Conservation (phyloP, 768 basidiomycete genomes). For the Boletus rex-veris region DNA sequence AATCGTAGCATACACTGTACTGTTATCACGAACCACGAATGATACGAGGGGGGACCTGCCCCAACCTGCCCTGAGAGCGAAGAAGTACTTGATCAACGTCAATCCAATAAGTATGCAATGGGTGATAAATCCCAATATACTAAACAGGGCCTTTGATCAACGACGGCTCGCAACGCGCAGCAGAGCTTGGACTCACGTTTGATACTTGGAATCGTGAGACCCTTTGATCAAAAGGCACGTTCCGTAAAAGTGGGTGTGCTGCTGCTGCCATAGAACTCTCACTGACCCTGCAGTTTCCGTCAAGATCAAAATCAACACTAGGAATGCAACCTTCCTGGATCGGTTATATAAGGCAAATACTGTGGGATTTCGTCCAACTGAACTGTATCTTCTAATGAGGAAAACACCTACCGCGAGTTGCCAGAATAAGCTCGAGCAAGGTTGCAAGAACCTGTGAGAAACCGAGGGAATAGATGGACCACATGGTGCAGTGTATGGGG, state of each 20-base stretch:
- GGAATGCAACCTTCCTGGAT: conserved; percentile 9
- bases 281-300: neutral
- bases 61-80: conserved; percentile 13
- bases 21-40: conserved; percentile 17
- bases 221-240: conserved; percentile 8
- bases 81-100: conserved; percentile 20
- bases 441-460: conserved; percentile 8
- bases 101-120: conserved; percentile 16
- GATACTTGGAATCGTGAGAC: neutral
- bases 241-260: neutral
- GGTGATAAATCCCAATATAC: conserved; percentile 10
- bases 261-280: neutral
- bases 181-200: conserved; percentile 6
- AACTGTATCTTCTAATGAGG: neutral
- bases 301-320: conserved; percentile 4
- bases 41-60: conserved; percentile 19
- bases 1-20: conserved; percentile 5
- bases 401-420: conserved; percentile 6
- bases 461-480: conserved; percentile 3
- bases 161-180: neutral
- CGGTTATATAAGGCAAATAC: conserved; percentile 21
- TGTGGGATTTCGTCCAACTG: neutral
- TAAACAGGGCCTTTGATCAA: neutral
- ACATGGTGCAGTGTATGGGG: conserved; percentile 3
- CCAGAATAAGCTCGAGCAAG: conserved; percentile 17